phyloP scores from a whole-genome alignment of 257 asterid genomes.

The Leonotis leonurus region DNA sequence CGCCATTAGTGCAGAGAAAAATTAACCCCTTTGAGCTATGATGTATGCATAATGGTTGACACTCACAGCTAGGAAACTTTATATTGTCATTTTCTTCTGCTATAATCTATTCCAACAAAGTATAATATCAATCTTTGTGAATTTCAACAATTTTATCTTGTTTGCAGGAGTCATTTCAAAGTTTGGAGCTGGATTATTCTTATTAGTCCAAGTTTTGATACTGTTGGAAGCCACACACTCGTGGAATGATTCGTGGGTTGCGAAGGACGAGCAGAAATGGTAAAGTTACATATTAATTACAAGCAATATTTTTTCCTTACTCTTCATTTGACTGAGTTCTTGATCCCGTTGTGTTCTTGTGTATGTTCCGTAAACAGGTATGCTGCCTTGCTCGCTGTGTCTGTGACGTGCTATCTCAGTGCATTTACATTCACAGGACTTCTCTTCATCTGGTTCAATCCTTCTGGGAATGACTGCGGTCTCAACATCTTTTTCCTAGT shows the following conservation, averaged over 20 bases:
- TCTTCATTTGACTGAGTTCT: conserved; percentile 2
- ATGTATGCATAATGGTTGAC: neutral
- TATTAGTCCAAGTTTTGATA: conserved; percentile 76
- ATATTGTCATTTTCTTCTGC: neutral
- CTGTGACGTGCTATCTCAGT: conserved; percentile 70
- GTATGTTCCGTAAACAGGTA: conserved; percentile 72
- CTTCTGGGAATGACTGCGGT: conserved; percentile 86
- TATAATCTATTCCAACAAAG: neutral
- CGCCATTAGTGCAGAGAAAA: neutral
- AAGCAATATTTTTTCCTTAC: conserved; percentile 4
- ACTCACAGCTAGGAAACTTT: neutral
- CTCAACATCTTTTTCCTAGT: conserved; percentile 92
- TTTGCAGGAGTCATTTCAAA: conserved; percentile 73
- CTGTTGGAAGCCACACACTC: conserved; percentile 85
- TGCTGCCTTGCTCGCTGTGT: conserved; percentile 66
- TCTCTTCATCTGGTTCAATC: conserved; percentile 97
- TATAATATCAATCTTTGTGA: neutral
- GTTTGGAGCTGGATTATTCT: conserved; percentile 93
- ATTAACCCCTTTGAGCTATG: neutral
- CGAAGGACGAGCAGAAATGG: conserved; percentile 95
- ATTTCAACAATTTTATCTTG: conserved; percentile 2
- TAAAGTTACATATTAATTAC: conserved; percentile 17
- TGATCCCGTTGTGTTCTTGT: conserved; percentile 7
- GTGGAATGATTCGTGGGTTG: conserved; percentile 98
- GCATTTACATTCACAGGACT: conserved; percentile 63